These are phyloP conservation scores for Otatea glauca DNA, from an alignment of 176 grass and related monocot genomes.

Conservation along the genomic window DNA sequence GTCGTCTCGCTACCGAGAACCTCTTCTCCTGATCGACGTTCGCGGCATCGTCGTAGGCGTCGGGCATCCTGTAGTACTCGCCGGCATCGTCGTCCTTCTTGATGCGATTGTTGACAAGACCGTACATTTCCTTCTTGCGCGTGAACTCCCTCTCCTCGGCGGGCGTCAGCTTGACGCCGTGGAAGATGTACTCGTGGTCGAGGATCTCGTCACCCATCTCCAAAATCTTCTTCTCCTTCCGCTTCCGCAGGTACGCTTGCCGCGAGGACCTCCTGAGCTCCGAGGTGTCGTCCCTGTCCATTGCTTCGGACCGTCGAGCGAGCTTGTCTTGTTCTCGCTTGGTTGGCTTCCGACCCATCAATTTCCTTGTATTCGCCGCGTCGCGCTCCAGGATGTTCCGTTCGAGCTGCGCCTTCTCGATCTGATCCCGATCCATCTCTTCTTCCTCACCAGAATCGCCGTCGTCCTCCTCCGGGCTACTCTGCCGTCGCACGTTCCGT, in stretches of 20 bases:
- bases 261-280: slow-evolving; percentile 34
- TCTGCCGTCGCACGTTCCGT: not conserved
- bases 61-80: no score
- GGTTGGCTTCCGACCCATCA: slow-evolving; percentile 27
- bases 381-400: slow-evolving; percentile 44
- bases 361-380: slow-evolving; percentile 34
- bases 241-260: slow-evolving; percentile 23
- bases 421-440: slow-evolving; percentile 46
- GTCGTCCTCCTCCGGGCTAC: slow-evolving; percentile 12
- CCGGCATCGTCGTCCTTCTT: no score
- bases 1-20: no score
- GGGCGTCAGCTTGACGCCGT: slow-evolving; percentile 30
- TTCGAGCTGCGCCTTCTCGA: slow-evolving; percentile 33
- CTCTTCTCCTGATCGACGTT: no score
- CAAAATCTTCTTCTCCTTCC: slow-evolving; percentile 20
- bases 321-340: slow-evolving; percentile 23
- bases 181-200: slow-evolving; percentile 36
- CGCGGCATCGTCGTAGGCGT: no score
- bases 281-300: slow-evolving; percentile 13
- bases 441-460: slow-evolving; percentile 19
- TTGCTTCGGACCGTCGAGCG: slow-evolving; percentile 30
- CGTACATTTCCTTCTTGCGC: slow-evolving; percentile 31
- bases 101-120: not conserved
- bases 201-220: not conserved
- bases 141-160: slow-evolving; percentile 25